Conservation (phyloP, 1,139 yeast genomes). For the Pneumocystis carinii region DNA sequence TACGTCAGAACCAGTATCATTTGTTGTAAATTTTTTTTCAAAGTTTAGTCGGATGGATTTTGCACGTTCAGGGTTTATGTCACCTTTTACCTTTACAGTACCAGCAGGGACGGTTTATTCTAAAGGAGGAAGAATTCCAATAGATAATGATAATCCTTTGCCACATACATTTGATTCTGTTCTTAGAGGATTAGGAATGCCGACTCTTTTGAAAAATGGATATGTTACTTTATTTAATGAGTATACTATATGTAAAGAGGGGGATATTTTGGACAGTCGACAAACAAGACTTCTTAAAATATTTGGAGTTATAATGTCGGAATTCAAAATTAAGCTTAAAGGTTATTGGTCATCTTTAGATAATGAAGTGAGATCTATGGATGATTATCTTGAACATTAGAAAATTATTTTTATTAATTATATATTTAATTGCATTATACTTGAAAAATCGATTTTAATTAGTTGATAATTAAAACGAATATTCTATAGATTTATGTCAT, state of each 20-base stretch:
- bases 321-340: conserved; percentile 63
- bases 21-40: conserved; percentile 70
- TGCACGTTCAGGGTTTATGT: conserved; percentile 73
- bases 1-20: conserved; percentile 72
- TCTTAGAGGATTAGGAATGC: conserved; percentile 75
- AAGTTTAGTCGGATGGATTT: conserved; percentile 68
- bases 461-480: background rate
- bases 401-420: background rate
- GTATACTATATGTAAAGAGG: conserved; percentile 63
- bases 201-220: conserved; percentile 81
- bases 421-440: background rate
- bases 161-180: conserved; percentile 91
- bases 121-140: conserved; percentile 82
- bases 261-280: conserved; percentile 70
- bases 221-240: conserved; percentile 66
- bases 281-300: conserved; percentile 86
- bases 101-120: conserved; percentile 89
- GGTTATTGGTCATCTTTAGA: conserved; percentile 41
- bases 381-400: background rate
- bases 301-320: conserved; percentile 88
- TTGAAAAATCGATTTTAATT: too few relatives aligned
- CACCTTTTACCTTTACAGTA: conserved; percentile 69
- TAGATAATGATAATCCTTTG: conserved; percentile 91
- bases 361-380: background rate
- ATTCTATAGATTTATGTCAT: background rate